Evolutionary conservation across 2,329 filamentous ascomycete genomes (phyloP), one percentile per base, ranked within the genome.

Genomic region (Scedosporium apiospermum): DNA sequence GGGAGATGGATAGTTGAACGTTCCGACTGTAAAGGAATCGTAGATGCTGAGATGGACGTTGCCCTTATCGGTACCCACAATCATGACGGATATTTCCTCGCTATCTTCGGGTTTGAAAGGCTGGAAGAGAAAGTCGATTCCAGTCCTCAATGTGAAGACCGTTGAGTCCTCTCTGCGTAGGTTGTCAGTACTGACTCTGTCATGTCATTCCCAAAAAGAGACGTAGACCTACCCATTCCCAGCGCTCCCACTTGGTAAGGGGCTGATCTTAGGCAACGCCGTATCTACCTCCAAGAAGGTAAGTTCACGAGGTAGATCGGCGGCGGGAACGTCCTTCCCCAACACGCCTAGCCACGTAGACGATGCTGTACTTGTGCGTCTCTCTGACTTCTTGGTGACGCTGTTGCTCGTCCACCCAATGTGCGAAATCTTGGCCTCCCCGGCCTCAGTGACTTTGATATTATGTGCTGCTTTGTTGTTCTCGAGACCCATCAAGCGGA

Each of bases 401-500:
- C 60, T 68, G 66, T 80, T 82, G 65, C 75, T 77, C 12, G 78
- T 73, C 83, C 82, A 85, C 63, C 77, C 79, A 63, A 85, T 81
- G 64, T 80, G 78, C n/a, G 76, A 77, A 66, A 85, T 80, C 67
- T 67, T 76, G 55, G 71, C 71, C 41, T 62, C 53, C 55, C 74
- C 74, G 65, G 70, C 68, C 49, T 73, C 74, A 58, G 77, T 78
- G 62, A 87, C 76, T 16, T 75, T 75, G 69, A 90, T 88, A 69
- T 89, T 85, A 72, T 95, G 89, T 21, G 92, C 86, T 12, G 88
- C 84, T 74, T 93, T 96, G 72, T 87, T 89, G 68, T 86, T 93
- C 72, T 95, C 91, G 23, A 91, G 77, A 64, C 89, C 89, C 72
- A 93, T 83, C 42, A 96, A 76, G 63, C 91, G 86, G 21, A 95